Percentiles rank a stretch among this genome's conserved stretches.
Evolutionary conservation across 1,284 basidiomycete genomes (phyloP).

Genomic region (Malassezia caprae): DNA sequence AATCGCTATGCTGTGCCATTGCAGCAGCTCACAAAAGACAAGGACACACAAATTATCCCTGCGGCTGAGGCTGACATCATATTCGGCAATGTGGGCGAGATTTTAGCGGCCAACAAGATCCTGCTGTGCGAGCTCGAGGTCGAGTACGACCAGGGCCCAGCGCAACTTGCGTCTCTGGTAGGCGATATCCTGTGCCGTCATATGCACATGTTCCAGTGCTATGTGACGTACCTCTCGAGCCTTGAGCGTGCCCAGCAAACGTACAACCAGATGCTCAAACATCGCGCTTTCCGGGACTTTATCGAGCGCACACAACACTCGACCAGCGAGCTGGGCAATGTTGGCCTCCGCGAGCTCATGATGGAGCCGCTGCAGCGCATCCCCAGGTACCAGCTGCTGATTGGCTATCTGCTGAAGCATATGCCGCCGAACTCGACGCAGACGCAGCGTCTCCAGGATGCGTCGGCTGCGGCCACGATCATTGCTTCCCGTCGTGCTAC

Average conservation of each 20-base stretch:
- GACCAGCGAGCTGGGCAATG: conserved; percentile 65
- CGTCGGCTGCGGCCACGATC: conserved; percentile 72
- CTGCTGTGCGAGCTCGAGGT: conserved; percentile 75
- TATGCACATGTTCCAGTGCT: conserved; percentile 63
- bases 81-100: conserved; percentile 83
- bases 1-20: conserved; percentile 71
- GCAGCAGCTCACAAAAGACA: conserved; percentile 68
- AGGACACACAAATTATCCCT: conserved; percentile 74
- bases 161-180: conserved; percentile 56
- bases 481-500: conserved; percentile 89
- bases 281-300: conserved; percentile 67
- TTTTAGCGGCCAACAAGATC: conserved; percentile 74
- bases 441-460: conserved; percentile 62
- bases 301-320: conserved; percentile 68
- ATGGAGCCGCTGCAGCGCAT: conserved; percentile 99
- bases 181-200: conserved; percentile 78
- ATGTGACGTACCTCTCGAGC: conserved; percentile 79
- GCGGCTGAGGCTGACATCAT: conserved; percentile 81
- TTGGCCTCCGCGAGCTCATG: conserved; percentile 73
- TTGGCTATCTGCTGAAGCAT: conserved; percentile 54
- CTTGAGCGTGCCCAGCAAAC: conserved; percentile 85
- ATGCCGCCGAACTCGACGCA: conserved; percentile 46
- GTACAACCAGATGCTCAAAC: conserved; percentile 70
- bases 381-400: conserved; percentile 85
- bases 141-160: conserved; percentile 51